phyloP scores from a whole-genome alignment of 345 rosid genomes.

The Reutealis trisperma region DNA sequence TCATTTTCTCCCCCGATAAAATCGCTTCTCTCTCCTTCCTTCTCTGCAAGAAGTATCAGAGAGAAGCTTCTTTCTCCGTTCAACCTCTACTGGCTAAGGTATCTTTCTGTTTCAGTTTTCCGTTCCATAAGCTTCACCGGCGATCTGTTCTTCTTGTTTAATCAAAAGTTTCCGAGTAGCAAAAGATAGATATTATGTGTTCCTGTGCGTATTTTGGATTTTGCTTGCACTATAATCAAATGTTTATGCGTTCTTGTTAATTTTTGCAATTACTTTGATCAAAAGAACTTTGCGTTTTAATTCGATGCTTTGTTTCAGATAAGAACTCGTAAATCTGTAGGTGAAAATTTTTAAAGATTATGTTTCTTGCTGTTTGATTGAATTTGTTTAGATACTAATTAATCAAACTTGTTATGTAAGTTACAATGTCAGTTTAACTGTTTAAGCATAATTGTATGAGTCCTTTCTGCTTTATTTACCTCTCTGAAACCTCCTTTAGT shows the following conservation, averaged over 20 bases:
- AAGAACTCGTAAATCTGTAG: background rate
- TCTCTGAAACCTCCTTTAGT: background rate
- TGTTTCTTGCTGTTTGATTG: background rate
- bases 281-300: background rate
- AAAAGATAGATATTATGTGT: no score
- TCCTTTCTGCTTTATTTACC: background rate
- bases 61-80: background rate
- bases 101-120: background rate
- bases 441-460: background rate
- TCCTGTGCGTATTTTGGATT: no score
- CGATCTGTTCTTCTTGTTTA: no score
- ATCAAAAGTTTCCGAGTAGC: background rate
- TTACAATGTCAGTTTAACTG: background rate
- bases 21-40: conserved; percentile 15
- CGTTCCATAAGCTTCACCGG: no score
- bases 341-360: background rate
- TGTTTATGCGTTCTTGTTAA: background rate
- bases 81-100: conserved; percentile 8
- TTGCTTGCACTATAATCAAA: no score
- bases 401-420: no score
- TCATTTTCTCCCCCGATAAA: conserved; percentile 1
- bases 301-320: background rate
- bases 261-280: background rate
- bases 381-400: background rate
- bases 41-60: background rate